Evolutionary conservation across 495 filamentous ascomycete species (phyloP).

Genomic region (Penicillium subrubescens): DNA sequence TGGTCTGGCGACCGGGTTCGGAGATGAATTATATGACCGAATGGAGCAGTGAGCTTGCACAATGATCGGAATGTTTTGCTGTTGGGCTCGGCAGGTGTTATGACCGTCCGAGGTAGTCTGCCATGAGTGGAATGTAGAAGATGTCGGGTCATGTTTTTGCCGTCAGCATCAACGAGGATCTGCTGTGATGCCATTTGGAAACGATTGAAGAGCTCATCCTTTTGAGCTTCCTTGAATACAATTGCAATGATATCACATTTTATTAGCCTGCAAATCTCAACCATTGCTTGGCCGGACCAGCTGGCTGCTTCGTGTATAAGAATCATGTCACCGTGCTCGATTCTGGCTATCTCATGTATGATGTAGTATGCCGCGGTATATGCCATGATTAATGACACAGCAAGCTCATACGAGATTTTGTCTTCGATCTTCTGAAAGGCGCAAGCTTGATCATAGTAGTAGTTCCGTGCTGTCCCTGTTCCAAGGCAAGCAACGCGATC

Average conservation of each 20-base stretch:
- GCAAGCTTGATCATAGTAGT: conserved; percentile 18
- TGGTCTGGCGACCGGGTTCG: not conserved
- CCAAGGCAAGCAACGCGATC: conserved; percentile 48
- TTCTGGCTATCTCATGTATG: conserved; percentile 5
- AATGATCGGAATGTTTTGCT: not conserved
- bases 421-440: conserved; percentile 26
- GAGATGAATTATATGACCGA: conserved; percentile 20
- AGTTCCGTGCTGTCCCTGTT: conserved; percentile 21
- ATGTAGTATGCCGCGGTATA: conserved; percentile 17
- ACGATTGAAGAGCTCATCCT: not conserved
- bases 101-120: conserved; percentile 7
- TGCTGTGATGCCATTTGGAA: conserved; percentile 5
- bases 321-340: conserved; percentile 1
- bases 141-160: not conserved
- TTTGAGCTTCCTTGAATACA: not conserved
- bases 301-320: conserved; percentile 13
- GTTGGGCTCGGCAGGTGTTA: not conserved
- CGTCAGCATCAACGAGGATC: conserved; percentile 4
- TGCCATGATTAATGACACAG: conserved; percentile 13
- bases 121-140: conserved; percentile 8
- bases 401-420: conserved; percentile 15
- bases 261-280: conserved; percentile 9
- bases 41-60: conserved; percentile 8
- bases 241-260: conserved; percentile 2
- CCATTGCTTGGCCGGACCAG: conserved; percentile 16